Percentiles rank a stretch among this genome's conserved stretches.
Evolutionary conservation across 192 early-diverging fungal species (phyloP).

Genomic region (Podila clonocystis): DNA sequence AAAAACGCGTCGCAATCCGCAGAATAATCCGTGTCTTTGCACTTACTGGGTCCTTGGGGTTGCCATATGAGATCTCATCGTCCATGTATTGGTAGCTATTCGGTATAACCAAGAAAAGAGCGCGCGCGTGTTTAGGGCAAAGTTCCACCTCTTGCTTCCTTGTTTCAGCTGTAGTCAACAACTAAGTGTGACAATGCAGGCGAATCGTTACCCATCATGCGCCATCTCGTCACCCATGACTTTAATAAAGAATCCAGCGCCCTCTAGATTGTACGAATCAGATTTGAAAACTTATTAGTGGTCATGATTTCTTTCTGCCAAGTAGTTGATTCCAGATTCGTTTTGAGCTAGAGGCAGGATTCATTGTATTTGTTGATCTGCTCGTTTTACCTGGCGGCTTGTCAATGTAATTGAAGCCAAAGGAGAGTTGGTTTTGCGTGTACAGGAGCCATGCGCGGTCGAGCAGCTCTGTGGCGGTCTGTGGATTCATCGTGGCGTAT

Average conservation of each 20-base stretch:
- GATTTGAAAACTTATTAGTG: neutral
- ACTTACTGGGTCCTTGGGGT: slow-evolving; percentile 26
- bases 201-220: slow-evolving; percentile 30
- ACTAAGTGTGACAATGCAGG: too few species aligned
- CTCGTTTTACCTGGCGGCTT: slow-evolving; percentile 42
- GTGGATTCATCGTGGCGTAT: slow-evolving; percentile 33
- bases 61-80: slow-evolving; percentile 27
- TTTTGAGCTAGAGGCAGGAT: too few species aligned
- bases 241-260: slow-evolving; percentile 35
- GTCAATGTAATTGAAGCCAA: slow-evolving; percentile 50
- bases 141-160: too few species aligned
- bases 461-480: slow-evolving; percentile 30
- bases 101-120: neutral
- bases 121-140: neutral
- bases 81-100: slow-evolving; percentile 51
- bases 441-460: slow-evolving; percentile 40
- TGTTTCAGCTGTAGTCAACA: too few species aligned
- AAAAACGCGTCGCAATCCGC: neutral
- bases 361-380: too few species aligned
- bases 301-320: too few species aligned
- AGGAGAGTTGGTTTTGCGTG: slow-evolving; percentile 33
- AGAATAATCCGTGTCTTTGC: neutral
- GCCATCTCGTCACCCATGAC: slow-evolving; percentile 41
- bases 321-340: too few species aligned
- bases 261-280: slow-evolving; percentile 14